phyloP scores from a whole-genome alignment of 78 protist genomes.

The Salpingoeca rosetta region DNA sequence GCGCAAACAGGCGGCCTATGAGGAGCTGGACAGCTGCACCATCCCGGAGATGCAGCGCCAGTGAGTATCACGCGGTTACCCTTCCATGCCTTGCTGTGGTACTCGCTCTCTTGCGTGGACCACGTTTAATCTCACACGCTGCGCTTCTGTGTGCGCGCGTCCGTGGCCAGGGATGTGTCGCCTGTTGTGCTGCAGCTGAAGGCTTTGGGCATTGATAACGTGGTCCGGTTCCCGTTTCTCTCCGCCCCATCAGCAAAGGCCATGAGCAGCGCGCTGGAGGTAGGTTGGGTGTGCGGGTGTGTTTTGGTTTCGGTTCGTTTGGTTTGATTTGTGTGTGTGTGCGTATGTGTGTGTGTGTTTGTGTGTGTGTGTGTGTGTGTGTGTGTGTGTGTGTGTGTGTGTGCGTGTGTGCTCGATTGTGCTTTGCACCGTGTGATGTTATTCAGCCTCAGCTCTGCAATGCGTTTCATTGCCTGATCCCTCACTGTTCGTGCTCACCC shows the following conservation, averaged over 20 bases:
- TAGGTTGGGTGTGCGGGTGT: too few relatives aligned
- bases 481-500: neutral
- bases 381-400: too few relatives aligned
- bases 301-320: too few relatives aligned
- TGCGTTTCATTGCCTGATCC: constrained; percentile 2
- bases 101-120: too few relatives aligned
- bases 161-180: constrained; percentile 32
- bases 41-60: constrained; percentile 76
- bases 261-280: constrained; percentile 34
- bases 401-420: too few relatives aligned
- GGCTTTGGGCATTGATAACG: constrained; percentile 70
- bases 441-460: too few relatives aligned
- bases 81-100: neutral
- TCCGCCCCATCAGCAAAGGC: constrained; percentile 66
- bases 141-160: too few relatives aligned
- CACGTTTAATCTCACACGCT: too few relatives aligned
- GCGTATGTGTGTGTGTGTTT: too few relatives aligned
- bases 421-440: too few relatives aligned
- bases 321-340: too few relatives aligned
- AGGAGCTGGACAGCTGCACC: constrained; percentile 58
- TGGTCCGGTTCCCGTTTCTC: constrained; percentile 67
- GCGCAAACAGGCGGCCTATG: neutral
- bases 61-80: constrained; percentile 28
- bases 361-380: too few relatives aligned
- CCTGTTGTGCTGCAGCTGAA: constrained; percentile 63